Percentiles rank a stretch among this genome's conserved stretches.
Evolutionary conservation across 208 protist species (phyloP).

Genomic region (Spongospora subterranea): DNA sequence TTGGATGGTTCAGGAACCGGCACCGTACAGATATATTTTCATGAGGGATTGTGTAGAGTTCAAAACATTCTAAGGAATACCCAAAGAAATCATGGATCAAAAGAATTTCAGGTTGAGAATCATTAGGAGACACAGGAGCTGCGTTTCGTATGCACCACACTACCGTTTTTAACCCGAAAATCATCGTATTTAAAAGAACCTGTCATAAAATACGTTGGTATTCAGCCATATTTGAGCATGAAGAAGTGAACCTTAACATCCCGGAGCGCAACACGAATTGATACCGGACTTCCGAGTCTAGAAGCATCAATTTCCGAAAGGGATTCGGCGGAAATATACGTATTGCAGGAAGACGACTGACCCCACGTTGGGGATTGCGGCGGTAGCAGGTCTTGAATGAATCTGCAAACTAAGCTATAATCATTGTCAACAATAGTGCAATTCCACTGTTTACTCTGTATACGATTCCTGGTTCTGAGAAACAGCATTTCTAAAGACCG

Average conservation of each 20-base stretch:
- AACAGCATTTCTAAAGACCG: not conserved
- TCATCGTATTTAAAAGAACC: conserved; percentile 75
- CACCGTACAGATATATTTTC: too few species aligned
- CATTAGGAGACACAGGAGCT: not conserved
- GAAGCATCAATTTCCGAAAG: not conserved
- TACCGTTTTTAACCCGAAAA: conserved; percentile 79
- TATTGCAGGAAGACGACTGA: too few species aligned
- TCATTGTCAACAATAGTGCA: too few species aligned
- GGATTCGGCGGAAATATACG: too few species aligned
- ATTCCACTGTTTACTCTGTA: not conserved
- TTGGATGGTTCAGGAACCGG: not conserved
- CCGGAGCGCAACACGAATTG: not conserved
- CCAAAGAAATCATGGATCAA: conserved; percentile 70
- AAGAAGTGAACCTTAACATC: too few species aligned
- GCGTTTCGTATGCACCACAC: conserved; percentile 74
- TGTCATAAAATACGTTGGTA: too few species aligned
- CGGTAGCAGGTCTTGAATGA: too few species aligned
- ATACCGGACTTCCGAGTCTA: not conserved
- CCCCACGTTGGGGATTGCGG: too few species aligned
- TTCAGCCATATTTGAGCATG: too few species aligned
- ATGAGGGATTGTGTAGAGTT: conserved; percentile 68
- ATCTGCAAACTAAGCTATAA: too few species aligned
- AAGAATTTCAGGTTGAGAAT: conserved; percentile 51
- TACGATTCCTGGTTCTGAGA: not conserved
- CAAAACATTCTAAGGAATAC: conserved; percentile 77